These are phyloP conservation scores for Arthroderma sp. DNA, from an alignment of 2,329 filamentous ascomycete genomes.

Conservation along the genomic window DNA sequence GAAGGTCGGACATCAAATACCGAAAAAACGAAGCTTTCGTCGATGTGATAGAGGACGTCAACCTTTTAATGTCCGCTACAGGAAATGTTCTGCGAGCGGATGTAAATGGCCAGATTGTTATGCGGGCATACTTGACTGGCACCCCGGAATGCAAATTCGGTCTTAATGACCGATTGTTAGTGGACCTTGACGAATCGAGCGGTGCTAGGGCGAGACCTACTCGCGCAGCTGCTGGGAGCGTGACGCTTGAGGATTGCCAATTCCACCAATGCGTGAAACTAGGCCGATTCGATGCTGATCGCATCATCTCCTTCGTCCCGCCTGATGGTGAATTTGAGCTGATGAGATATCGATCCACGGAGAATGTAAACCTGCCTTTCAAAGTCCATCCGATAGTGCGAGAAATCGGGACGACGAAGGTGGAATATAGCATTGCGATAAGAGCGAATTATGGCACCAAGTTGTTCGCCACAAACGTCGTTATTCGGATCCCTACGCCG, in stretches of 20 bases:
- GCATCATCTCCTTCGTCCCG: conserved; percentile 93
- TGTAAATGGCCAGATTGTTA: conserved; percentile 93
- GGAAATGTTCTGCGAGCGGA: conserved; percentile 90
- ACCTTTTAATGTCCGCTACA: conserved; percentile 96
- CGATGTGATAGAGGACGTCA: conserved; percentile 98
- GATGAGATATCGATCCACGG: conserved; percentile 95
- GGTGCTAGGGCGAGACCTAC: conserved; percentile 48
- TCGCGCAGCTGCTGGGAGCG: conserved; percentile 85
- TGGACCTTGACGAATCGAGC: conserved; percentile 62
- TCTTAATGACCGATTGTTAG: conserved; percentile 81
- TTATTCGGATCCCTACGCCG: conserved; percentile 86
- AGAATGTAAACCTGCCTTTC: conserved; percentile 97
- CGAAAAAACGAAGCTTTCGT: conserved; percentile 99
- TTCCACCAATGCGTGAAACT: conserved; percentile 99
- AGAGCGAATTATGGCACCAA: conserved; percentile 95
- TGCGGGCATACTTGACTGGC: conserved; percentile 93
- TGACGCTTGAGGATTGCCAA: conserved; percentile 93
- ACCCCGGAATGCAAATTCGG: conserved; percentile 99
- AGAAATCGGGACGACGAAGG: conserved; percentile 90
- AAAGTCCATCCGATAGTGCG: conserved; percentile 98
- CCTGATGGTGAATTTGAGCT: conserved; percentile 97
- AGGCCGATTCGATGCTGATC: conserved; percentile 88
- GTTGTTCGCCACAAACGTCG: conserved; percentile 91
- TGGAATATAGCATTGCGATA: conserved; percentile 96
- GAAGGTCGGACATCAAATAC: conserved; percentile 94